These are phyloP conservation scores for Mycena rosella DNA, from an alignment of 768 basidiomycete species.

Conservation along the genomic window DNA sequence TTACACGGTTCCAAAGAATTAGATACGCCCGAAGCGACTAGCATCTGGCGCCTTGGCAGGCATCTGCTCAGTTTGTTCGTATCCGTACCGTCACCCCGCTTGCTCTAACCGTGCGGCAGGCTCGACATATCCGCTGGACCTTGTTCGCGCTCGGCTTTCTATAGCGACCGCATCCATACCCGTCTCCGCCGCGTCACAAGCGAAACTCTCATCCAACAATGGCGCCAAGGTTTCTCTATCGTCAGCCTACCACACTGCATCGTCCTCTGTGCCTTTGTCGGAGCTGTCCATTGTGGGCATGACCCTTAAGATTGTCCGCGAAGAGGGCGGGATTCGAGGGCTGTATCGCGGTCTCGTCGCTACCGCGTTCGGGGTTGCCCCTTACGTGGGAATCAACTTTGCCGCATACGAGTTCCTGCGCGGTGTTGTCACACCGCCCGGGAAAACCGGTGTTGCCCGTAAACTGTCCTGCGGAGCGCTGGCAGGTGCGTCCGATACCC, in stretches of 20 bases:
- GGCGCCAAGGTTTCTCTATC: slow-evolving; percentile 53
- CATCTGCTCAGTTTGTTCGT: slow-evolving; percentile 93
- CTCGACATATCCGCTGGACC: slow-evolving; percentile 93
- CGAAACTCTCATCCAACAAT: slow-evolving; percentile 32
- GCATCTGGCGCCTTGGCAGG: slow-evolving; percentile 92
- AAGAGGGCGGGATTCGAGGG: slow-evolving; percentile 91
- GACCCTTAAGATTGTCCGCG: slow-evolving; percentile 90
- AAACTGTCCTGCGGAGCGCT: slow-evolving; percentile 90
- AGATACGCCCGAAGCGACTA: slow-evolving; percentile 90
- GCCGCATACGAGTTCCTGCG: slow-evolving; percentile 91
- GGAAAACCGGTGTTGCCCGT: slow-evolving; percentile 72
- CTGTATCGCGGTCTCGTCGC: slow-evolving; percentile 89
- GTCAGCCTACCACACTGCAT: slow-evolving; percentile 71
- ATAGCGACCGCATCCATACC: slow-evolving; percentile 91
- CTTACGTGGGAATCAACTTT: slow-evolving; percentile 93
- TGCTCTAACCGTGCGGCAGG: slow-evolving; percentile 54
- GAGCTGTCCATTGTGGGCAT: slow-evolving; percentile 88
- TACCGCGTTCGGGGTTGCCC: slow-evolving; percentile 91
- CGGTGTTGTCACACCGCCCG: slow-evolving; percentile 84
- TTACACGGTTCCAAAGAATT: slow-evolving; percentile 76
- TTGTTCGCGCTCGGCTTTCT: slow-evolving; percentile 91
- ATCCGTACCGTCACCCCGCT: slow-evolving; percentile 24
- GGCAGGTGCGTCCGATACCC: slow-evolving; percentile 71
- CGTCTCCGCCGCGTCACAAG: slow-evolving; percentile 41
- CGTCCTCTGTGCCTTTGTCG: slow-evolving; percentile 48